Evolutionary conservation across 441 rosid genomes (phyloP), one percentile per base, ranked within the genome.

Genomic region (Pelargonium myrrhifolium): DNA sequence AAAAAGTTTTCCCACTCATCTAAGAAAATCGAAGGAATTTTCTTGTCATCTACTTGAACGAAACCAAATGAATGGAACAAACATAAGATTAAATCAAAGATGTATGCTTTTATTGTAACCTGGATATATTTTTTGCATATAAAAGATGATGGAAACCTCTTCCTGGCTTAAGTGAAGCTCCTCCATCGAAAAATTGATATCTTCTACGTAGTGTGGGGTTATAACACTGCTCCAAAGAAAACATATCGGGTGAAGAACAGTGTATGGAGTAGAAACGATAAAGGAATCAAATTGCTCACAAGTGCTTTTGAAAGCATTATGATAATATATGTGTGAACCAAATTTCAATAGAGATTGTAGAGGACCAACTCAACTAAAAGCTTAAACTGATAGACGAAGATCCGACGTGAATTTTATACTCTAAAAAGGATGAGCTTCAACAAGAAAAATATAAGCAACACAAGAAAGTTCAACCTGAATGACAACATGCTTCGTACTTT

Each of bases 1-100:
- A 81, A 77, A 79, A 92, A 94, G 82, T 92, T 94, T 75, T 85
- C 84, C 97, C 94, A 94, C 73, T 92, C 99, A 80, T 94, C 99
- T 94, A 69, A 74, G 53, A 68, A 31, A 62, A 63, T 66, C 53
- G 64, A 64, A 68, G 59, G 62, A 68, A 51, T 56, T 45, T 26
- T 66, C 20, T 26, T 1, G 64, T 11, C 8, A 22, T 22, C 15
- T 21, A 58, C 62, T 14, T 60, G 22, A 24, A 73, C 71, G 73
- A 70, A 65, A 65, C 56, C 55, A 72, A 63, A 69, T 18, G 55
- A 43, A 70, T 22, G 35, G 61, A 37, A 72, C 15, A 35, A 64
- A 26, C 60, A 17, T 67, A 53, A 21, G 12, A 68, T 47, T 17
- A 15, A 47, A 68, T 42, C 20, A n/a, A 47, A 68, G 51, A 76